These are phyloP conservation scores for Chrysopogon serrulatus DNA, from an alignment of 176 grass and related monocot genomes.

Conservation along the genomic window DNA sequence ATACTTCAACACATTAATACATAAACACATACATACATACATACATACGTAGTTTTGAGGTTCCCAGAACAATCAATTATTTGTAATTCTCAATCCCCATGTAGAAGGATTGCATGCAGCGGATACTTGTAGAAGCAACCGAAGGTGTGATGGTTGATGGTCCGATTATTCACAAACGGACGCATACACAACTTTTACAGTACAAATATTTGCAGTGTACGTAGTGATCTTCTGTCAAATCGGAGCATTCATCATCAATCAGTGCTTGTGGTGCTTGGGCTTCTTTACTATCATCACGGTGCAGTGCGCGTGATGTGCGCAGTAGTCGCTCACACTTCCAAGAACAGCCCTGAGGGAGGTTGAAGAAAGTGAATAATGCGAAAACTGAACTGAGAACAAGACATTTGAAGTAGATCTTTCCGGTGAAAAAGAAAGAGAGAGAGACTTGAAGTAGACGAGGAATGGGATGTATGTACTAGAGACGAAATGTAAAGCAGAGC, in stretches of 20 bases:
- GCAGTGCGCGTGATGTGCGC: constrained; percentile 82
- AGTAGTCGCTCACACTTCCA: constrained; percentile 91
- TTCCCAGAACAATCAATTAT: not conserved
- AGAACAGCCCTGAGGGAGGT: constrained; percentile 57
- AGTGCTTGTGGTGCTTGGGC: constrained; percentile 65
- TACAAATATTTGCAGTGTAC: not conserved
- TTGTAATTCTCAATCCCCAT: not conserved
- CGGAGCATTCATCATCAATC: not conserved
- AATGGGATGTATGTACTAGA: not conserved
- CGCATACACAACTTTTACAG: not conserved
- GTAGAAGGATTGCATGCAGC: too few species aligned
- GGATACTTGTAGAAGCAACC: not conserved
- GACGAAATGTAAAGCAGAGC: too few species aligned
- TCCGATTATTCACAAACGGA: constrained; percentile 24
- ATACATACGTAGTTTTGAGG: not conserved
- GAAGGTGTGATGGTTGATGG: not conserved
- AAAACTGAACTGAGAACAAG: not conserved
- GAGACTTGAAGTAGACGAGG: not conserved
- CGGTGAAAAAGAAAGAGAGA: too few species aligned
- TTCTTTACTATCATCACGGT: constrained; percentile 95
- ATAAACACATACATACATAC: too few species aligned
- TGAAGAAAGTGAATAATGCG: not conserved
- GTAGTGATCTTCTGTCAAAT: not conserved
- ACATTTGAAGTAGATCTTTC: not conserved
- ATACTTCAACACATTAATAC: not conserved